Conservation (phyloP, 192 early-diverging fungal species). For the Coemansia sp. region DNA sequence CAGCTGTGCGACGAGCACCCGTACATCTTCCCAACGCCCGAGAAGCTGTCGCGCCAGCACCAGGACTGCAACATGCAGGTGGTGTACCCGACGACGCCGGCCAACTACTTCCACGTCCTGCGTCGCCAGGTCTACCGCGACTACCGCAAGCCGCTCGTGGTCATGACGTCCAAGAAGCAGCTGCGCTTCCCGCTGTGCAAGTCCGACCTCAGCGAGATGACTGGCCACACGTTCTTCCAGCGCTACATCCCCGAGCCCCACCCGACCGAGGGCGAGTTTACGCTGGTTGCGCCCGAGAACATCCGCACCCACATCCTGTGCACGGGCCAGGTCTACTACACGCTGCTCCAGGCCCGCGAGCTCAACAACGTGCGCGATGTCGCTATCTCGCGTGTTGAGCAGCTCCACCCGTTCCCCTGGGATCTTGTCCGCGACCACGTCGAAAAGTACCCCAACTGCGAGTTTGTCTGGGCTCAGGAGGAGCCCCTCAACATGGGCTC, state of each 20-base stretch:
- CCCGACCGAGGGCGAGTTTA: slow-evolving; percentile 64
- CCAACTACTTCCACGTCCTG: slow-evolving; percentile 95
- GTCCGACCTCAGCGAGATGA: slow-evolving; percentile 80
- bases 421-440: slow-evolving; percentile 79
- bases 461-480: slow-evolving; percentile 94
- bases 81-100: slow-evolving; percentile 94
- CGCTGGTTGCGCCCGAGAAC: slow-evolving; percentile 74
- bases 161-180: slow-evolving; percentile 81
- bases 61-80: slow-evolving; percentile 99
- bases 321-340: slow-evolving; percentile 97
- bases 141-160: slow-evolving; percentile 92
- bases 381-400: slow-evolving; percentile 93
- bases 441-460: slow-evolving; percentile 89
- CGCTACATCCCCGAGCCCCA: slow-evolving; percentile 91
- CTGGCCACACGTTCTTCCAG: slow-evolving; percentile 78
- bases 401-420: slow-evolving; percentile 95
- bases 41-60: slow-evolving; percentile 86
- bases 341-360: slow-evolving; percentile 80
- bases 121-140: slow-evolving; percentile 95
- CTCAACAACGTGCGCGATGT: slow-evolving; percentile 87
- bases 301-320: slow-evolving; percentile 94
- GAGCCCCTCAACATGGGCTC: slow-evolving; percentile 93
- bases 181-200: slow-evolving; percentile 92
- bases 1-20: slow-evolving; percentile 96
- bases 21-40: slow-evolving; percentile 70